Base-by-base conservation (phyloP, 139 green algal species). In the Coccomyxa sp. region DNA sequence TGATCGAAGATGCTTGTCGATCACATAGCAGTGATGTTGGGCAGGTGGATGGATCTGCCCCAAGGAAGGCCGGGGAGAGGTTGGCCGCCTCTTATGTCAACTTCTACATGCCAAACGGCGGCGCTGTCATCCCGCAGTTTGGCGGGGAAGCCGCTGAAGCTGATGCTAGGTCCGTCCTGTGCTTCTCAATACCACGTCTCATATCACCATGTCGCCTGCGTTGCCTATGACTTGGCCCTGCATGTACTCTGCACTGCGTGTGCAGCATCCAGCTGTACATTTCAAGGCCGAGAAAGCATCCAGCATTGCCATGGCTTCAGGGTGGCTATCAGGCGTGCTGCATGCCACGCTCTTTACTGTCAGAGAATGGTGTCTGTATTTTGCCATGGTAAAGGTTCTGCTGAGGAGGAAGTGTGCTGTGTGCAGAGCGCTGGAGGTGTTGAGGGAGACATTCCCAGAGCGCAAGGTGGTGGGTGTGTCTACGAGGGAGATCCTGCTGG, bases 101-200 rank as follows among this genome's bases (percentile, higher is more conserved):
- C 86, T 94, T 94, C 83, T 96, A 96, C 88, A 82, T 93, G 16
- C 88, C 87, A 51, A 96, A 96, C 51, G 93, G 91, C 15, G 91
- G 88, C 38, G 84, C 93, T 13, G 85, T 96, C 18, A 82, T 90
- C 32, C 93, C 93, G 0, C 85, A 76, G 0, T 86, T 89, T 79
- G 88, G 88, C 0, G 79, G 59, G 18, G 77, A 80, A 58, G 75
- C 83, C 0, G 77, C 80, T 4, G 79, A 83, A 21, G 79, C 81
- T 18, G 85, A 87, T 27, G 68, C 18, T 15, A 67, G 68, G 85
- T 88, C 45, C 25, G 66, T 38, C 21, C 3, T 3, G 1, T 16
- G 15, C 32, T n/a, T 80, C 31, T 80, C 31, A 21, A 16, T 10
- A 30, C 4, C 7, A 3, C 7, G 32, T 4, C 16, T 25, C 66